A percentile compares a stretch with the other conserved stretches of the same genome.
phyloP scores from a whole-genome alignment of 805 yeast genomes.

The Candida boidinii region DNA sequence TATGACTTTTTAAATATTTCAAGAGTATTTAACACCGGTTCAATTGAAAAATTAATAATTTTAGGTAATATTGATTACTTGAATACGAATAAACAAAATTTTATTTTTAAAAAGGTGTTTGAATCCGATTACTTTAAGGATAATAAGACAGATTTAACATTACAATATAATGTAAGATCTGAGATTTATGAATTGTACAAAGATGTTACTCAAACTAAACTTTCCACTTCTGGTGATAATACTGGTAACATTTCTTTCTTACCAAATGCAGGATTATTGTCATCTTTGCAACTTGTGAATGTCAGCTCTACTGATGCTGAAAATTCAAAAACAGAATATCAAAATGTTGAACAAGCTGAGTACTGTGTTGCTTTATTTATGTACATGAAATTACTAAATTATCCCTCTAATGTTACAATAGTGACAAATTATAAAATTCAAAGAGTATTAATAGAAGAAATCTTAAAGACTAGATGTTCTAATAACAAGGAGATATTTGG shows the following conservation, averaged over 20 bases:
- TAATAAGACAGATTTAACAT: too few relatives aligned
- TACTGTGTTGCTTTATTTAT: slow-evolving; percentile 34
- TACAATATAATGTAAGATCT: slow-evolving; percentile 4
- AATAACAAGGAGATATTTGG: slow-evolving; percentile 14
- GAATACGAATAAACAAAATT: too few relatives aligned
- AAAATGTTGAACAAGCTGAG: slow-evolving; percentile 41
- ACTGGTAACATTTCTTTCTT: background rate
- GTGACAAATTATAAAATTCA: slow-evolving; percentile 33
- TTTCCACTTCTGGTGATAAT: background rate
- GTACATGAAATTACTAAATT: slow-evolving; percentile 37
- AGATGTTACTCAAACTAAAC: too few relatives aligned
- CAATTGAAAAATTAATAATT: too few relatives aligned
- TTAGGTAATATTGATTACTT: too few relatives aligned
- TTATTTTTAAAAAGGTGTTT: too few relatives aligned
- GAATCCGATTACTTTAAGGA: too few relatives aligned
- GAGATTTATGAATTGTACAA: background rate
- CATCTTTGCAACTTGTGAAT: slow-evolving; percentile 23
- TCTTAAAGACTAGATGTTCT: slow-evolving; percentile 26
- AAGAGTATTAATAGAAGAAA: slow-evolving; percentile 31
- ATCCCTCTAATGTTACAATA: slow-evolving; percentile 32
- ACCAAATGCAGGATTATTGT: slow-evolving; percentile 24
- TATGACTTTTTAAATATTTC: background rate
- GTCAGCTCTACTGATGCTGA: slow-evolving; percentile 24
- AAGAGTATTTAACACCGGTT: too few relatives aligned
- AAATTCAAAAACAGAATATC: slow-evolving; percentile 18